Conservation (phyloP, 371 early-diverging fungal genomes). For the Chytridium lagenaria region DNA sequence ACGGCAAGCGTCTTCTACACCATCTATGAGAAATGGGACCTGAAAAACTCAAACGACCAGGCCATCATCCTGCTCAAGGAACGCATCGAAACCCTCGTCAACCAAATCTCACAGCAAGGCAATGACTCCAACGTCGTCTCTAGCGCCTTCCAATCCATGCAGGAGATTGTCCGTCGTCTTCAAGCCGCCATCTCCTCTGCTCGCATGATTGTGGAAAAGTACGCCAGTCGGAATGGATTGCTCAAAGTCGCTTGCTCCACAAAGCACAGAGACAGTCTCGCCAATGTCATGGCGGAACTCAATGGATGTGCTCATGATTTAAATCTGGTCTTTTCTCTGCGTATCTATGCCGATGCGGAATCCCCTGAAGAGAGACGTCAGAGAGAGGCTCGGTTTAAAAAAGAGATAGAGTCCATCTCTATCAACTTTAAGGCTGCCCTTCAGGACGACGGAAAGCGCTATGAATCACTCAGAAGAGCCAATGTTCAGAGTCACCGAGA, state of each 20-base stretch:
- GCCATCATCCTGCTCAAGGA: slow-evolving; percentile 17
- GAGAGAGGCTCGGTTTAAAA: neutral
- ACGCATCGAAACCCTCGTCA: slow-evolving; percentile 3
- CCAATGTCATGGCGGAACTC: slow-evolving; percentile 1
- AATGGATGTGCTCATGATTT: slow-evolving; percentile 2
- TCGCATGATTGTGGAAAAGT: neutral
- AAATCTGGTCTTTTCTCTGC: neutral
- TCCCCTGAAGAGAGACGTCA: neutral
- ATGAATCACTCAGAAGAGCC: neutral
- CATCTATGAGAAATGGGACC: neutral
- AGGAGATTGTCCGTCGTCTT: neutral
- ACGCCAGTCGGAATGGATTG: neutral
- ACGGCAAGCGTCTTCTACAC: neutral
- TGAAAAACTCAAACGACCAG: neutral
- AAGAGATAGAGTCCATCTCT: neutral
- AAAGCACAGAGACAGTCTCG: neutral
- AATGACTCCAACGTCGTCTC: neutral
- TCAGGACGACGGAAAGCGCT: neutral
- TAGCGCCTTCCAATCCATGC: slow-evolving; percentile 4
- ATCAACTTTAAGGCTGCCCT: neutral
- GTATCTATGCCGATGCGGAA: neutral
- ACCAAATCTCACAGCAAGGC: neutral
- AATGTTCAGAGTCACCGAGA: neutral
- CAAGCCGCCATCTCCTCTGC: slow-evolving; percentile 3
- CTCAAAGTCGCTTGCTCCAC: neutral